Evolutionary conservation across 768 basidiomycete species (phyloP), one percentile per base, ranked within the genome.

Genomic region (Leccinum boreale): DNA sequence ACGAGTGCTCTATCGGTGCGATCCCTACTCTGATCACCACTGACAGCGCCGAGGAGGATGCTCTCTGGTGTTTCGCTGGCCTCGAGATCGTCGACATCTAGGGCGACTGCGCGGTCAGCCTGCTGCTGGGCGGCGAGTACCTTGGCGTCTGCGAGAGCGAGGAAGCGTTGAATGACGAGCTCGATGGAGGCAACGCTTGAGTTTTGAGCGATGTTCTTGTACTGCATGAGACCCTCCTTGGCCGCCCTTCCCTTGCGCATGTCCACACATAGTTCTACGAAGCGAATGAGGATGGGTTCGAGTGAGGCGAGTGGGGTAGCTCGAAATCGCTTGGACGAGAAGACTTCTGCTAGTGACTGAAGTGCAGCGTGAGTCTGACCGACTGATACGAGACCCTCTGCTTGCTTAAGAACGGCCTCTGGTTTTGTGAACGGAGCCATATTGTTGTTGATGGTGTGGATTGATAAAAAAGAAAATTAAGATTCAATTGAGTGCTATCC

Each of bases 251-350:
- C 94, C 74, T 95, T 94, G 63, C 93, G 85, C 82, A 97, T 87
- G 60, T 93, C 89, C 59, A 98, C 94, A 70, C 94, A 98, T 50
- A 99, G 89, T 69, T 95, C 92, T 77, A 98, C 85, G 77, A 96
- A 98, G 58, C 93, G 89, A 63, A 92, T 77, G 82, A 98, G 89
- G 73, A 98, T 97, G 53, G 97, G 97, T 72, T 98, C 96, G 50
- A 98, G 84, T 3, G 90, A 85, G 3, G 85, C 78, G 24, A 98
- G 77, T 0, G 95, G 91, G 0, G 95, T 98, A 42, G 90, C 87
- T 62, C 94, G 84, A 79, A 98, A 98, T 51, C 92, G 88, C 78
- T 98, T 98, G 19, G 90, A 90, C 29, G 86, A 79, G 74, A 96
- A 94, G 86, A 95, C 91, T 70, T 96, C 93, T 2, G 92, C 87